Evolutionary conservation across 176 grass and related monocot genomes (phyloP).

Genomic region (Carex pumila): DNA sequence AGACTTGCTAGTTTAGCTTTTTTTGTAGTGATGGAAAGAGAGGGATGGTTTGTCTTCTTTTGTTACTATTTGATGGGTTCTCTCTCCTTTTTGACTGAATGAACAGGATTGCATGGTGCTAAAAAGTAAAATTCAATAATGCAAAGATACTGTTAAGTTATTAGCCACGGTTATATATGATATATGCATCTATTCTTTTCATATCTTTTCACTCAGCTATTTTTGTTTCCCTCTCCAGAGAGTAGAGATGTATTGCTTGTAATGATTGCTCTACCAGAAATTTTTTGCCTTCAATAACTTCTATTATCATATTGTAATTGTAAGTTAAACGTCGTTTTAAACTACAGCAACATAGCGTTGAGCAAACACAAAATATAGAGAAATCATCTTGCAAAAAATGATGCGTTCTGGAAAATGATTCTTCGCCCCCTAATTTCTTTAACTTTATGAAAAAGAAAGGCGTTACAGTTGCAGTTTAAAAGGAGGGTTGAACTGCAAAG

Average conservation of each 20-base stretch:
- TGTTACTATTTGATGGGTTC: neutral
- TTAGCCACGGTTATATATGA: neutral
- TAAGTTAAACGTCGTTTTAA: neutral
- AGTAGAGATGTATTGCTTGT: neutral
- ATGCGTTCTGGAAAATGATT: neutral
- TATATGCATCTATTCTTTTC: neutral
- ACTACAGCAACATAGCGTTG: neutral
- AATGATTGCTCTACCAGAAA: neutral
- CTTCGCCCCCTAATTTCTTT: neutral
- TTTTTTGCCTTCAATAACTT: neutral
- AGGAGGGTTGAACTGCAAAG: neutral
- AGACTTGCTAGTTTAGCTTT: neutral
- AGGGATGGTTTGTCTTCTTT: conserved; percentile 12
- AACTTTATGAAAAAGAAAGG: neutral
- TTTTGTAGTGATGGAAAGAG: conserved; percentile 11
- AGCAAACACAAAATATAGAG: neutral
- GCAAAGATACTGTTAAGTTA: conserved; percentile 6
- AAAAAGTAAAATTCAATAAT: conserved; percentile 17
- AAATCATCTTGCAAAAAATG: neutral
- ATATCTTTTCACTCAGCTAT: neutral
- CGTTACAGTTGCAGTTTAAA: neutral
- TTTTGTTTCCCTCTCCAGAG: neutral
- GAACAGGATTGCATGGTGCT: neutral
- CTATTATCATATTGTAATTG: neutral
- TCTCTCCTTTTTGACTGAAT: conserved; percentile 16